A percentile compares a stretch with the other conserved stretches of the same genome.
Conservation (phyloP, 2,329 filamentous ascomycete genomes). For the Corynespora cassiicola region DNA sequence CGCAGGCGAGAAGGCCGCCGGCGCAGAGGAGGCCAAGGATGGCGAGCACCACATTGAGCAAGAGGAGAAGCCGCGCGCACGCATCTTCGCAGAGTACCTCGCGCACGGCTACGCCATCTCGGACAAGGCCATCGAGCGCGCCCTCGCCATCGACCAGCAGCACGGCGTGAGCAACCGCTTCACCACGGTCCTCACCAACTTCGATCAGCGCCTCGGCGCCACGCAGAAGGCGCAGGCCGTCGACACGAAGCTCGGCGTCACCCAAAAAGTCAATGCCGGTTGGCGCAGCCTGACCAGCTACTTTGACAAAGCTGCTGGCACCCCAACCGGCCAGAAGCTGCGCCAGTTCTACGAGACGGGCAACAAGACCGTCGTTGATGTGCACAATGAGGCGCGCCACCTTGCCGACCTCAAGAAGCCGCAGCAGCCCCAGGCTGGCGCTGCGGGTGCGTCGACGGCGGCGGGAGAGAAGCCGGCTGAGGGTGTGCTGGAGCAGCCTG, state of each 20-base stretch:
- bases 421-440: conserved; percentile 50
- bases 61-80: conserved; percentile 94
- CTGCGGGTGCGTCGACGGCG: conserved; percentile 11
- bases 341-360: conserved; percentile 86
- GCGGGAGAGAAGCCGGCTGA: conserved; percentile 33
- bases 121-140: conserved; percentile 77
- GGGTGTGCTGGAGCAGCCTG: too few relatives aligned
- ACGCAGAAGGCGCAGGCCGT: conserved; percentile 83
- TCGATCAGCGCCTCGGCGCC: conserved; percentile 87
- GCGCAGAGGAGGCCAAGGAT: conserved; percentile 57
- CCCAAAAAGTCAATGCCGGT: conserved; percentile 71
- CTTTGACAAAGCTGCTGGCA: conserved; percentile 91
- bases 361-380: conserved; percentile 89
- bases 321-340: conserved; percentile 86
- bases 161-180: conserved; percentile 86
- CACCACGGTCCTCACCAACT: conserved; percentile 73
- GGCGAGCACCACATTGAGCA: conserved; percentile 78
- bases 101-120: conserved; percentile 91
- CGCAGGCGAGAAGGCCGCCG: conserved; percentile 64
- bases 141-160: conserved; percentile 86
- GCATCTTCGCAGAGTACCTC: conserved; percentile 95
- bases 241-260: conserved; percentile 84
- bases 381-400: conserved; percentile 88
- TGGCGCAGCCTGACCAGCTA: conserved; percentile 79
- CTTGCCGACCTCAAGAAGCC: conserved; percentile 87